phyloP scores from a whole-genome alignment of 1,284 basidiomycete genomes.

The Gomphus sp. region DNA sequence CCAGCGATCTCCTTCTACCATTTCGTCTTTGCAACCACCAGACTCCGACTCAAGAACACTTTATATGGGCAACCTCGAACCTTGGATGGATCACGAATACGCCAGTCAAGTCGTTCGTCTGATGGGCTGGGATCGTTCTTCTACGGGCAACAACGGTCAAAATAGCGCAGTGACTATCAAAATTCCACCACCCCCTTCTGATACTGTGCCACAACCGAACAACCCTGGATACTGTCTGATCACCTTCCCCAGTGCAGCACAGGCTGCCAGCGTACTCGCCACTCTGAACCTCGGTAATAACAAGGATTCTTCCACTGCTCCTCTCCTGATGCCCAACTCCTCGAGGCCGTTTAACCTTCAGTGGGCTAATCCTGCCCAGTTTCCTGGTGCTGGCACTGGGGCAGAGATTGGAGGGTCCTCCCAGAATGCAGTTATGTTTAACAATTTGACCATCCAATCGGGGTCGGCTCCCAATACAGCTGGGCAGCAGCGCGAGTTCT shows the following conservation, averaged over 20 bases:
- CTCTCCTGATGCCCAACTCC: constrained; percentile 73
- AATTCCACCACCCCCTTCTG: constrained; percentile 50
- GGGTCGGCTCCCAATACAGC: constrained; percentile 22
- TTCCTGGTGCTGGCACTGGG: constrained; percentile 16
- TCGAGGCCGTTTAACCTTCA: constrained; percentile 64
- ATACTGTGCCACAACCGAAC: constrained; percentile 58
- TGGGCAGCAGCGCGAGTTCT: constrained; percentile 74
- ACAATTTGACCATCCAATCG: constrained; percentile 18
- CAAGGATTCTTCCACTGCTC: constrained; percentile 30
- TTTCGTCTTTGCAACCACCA: constrained; percentile 20
- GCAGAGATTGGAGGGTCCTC: constrained; percentile 34
- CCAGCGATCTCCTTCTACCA: constrained; percentile 15
- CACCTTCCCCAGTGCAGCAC: constrained; percentile 65
- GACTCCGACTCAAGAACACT: constrained; percentile 44
- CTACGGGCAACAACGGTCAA: constrained; percentile 1
- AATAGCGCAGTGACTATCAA: constrained; percentile 40
- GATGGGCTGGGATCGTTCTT: constrained; percentile 67
- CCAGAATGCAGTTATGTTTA: constrained; percentile 23
- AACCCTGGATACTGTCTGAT: constrained; percentile 82
- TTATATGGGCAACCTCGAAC: constrained; percentile 76
- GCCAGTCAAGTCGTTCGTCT: constrained; percentile 70
- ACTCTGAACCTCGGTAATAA: constrained; percentile 39
- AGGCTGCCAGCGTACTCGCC: constrained; percentile 62
- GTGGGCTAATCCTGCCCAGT: constrained; percentile 57
- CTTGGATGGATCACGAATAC: constrained; percentile 91